Percentiles rank a stretch among this genome's conserved stretches.
These are phyloP conservation scores for Nasturtium officinale DNA, from an alignment of 345 rosid genomes.

Conservation along the genomic window DNA sequence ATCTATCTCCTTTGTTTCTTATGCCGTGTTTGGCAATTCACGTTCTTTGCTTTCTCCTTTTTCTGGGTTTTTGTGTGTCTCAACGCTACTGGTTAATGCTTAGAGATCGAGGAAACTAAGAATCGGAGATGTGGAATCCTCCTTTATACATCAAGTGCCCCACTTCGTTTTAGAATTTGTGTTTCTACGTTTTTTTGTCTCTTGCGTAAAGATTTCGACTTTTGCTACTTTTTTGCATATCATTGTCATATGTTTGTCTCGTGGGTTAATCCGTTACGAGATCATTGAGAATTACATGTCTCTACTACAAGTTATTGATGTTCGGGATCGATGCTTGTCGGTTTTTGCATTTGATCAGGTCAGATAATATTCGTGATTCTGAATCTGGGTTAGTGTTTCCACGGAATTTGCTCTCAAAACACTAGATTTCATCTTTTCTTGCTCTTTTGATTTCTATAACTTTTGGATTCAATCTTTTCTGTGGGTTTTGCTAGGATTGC, in stretches of 20 bases:
- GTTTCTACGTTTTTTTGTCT: conserved; percentile 46
- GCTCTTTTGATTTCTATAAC: neutral
- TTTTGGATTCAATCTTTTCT: conserved; percentile 8
- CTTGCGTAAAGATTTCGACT: conserved; percentile 37
- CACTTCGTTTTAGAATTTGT: conserved; percentile 42
- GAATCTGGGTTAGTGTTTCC: conserved; percentile 31
- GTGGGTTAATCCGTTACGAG: conserved; percentile 41
- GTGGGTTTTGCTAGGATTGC: conserved; percentile 39
- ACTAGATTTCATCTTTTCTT: conserved; percentile 11
- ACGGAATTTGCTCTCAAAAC: conserved; percentile 26
- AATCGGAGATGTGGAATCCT: conserved; percentile 42
- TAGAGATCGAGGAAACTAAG: neutral
- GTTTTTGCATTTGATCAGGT: conserved; percentile 40
- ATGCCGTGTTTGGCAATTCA: conserved; percentile 48
- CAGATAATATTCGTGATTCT: conserved; percentile 29
- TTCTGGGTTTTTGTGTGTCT: conserved; percentile 28
- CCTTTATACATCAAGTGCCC: conserved; percentile 45
- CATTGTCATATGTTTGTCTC: conserved; percentile 41
- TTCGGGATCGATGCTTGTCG: conserved; percentile 39
- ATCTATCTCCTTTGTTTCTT: conserved; percentile 23
- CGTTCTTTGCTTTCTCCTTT: conserved; percentile 37
- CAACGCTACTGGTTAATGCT: conserved; percentile 32
- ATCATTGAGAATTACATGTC: conserved; percentile 45
- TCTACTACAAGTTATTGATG: conserved; percentile 34
- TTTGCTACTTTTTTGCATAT: conserved; percentile 28